Percentiles rank a stretch among this genome's conserved stretches.
phyloP scores from a whole-genome alignment of 495 filamentous ascomycete genomes.

The Hypoxylon fuscum region DNA sequence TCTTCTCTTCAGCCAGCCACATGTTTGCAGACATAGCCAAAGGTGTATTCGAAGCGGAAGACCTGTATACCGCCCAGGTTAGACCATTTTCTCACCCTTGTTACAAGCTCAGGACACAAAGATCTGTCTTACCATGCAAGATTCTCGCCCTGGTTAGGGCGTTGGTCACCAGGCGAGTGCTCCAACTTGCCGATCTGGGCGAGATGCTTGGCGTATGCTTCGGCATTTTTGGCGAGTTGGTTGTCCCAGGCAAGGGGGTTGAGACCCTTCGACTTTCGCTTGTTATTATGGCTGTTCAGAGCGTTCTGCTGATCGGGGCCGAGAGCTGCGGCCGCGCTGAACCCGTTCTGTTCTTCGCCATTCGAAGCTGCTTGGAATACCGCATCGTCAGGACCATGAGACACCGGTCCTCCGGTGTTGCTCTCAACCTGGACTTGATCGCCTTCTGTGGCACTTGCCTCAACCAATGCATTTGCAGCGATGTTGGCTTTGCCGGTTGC shows the following conservation, averaged over 20 bases:
- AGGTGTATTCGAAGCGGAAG: slow-evolving; percentile 29
- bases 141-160: slow-evolving; percentile 52
- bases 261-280: slow-evolving; percentile 39
- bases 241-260: slow-evolving; percentile 46
- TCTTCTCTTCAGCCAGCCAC: slow-evolving; percentile 46
- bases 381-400: slow-evolving; percentile 12
- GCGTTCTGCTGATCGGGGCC: slow-evolving; percentile 38
- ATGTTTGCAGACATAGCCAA: slow-evolving; percentile 36
- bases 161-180: slow-evolving; percentile 44
- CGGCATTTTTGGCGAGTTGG: slow-evolving; percentile 45
- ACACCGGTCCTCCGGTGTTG: slow-evolving; percentile 10
- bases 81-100: background rate
- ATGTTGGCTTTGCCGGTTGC: slow-evolving; percentile 21
- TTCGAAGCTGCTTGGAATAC: background rate
- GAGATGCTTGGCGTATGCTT: slow-evolving; percentile 46
- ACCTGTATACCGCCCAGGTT: slow-evolving; percentile 8
- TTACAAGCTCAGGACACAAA: background rate
- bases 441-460: background rate
- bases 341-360: slow-evolving; percentile 1
- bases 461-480: slow-evolving; percentile 9
- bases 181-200: slow-evolving; percentile 42
- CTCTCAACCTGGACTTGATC: background rate
- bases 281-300: slow-evolving; percentile 45
- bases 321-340: slow-evolving; percentile 25
- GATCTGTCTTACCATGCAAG: slow-evolving; percentile 44